Evolutionary conservation across 2,329 filamentous ascomycete species (phyloP).

Genomic region (Nothopassalora personata): DNA sequence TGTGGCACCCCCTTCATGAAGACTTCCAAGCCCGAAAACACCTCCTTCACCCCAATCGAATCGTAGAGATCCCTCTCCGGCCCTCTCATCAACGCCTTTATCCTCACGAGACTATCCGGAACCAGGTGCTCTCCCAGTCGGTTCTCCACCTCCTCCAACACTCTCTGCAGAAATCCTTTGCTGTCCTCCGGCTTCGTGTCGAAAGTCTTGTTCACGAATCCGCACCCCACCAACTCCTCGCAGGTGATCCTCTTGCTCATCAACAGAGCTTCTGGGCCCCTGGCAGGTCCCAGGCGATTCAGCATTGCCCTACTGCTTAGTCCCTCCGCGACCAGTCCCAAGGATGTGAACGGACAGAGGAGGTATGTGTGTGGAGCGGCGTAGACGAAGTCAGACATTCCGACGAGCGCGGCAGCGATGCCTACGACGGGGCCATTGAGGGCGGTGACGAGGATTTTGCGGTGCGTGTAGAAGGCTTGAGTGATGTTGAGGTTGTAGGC

Average conservation of each 20-base stretch:
- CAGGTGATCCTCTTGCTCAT: slow-evolving; percentile 75
- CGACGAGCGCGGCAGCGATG: slow-evolving; percentile 75
- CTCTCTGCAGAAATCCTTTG: slow-evolving; percentile 63
- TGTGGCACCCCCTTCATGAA: slow-evolving; percentile 79
- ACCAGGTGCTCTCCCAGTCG: slow-evolving; percentile 73
- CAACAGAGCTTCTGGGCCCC: slow-evolving; percentile 87
- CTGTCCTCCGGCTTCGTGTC: slow-evolving; percentile 55
- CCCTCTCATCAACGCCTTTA: slow-evolving; percentile 75
- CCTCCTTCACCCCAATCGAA: slow-evolving; percentile 72
- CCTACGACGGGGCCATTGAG: slow-evolving; percentile 91
- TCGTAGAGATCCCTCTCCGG: slow-evolving; percentile 70
- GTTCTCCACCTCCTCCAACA: slow-evolving; percentile 76
- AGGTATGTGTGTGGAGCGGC: slow-evolving; percentile 74
- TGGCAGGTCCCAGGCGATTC: slow-evolving; percentile 68
- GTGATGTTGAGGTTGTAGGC: slow-evolving; percentile 82
- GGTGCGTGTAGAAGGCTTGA: slow-evolving; percentile 84
- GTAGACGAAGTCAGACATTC: slow-evolving; percentile 90
- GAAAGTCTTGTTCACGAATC: slow-evolving; percentile 85
- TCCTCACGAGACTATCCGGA: slow-evolving; percentile 69
- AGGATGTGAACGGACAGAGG: slow-evolving; percentile 82
- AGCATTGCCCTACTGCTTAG: slow-evolving; percentile 75
- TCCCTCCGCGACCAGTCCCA: slow-evolving; percentile 87
- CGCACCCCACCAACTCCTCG: slow-evolving; percentile 66
- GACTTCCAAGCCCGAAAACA: slow-evolving; percentile 75
- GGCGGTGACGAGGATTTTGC: slow-evolving; percentile 85